Base-by-base conservation (phyloP, 306 rosid species). In the Cucurbita maxima region DNA sequence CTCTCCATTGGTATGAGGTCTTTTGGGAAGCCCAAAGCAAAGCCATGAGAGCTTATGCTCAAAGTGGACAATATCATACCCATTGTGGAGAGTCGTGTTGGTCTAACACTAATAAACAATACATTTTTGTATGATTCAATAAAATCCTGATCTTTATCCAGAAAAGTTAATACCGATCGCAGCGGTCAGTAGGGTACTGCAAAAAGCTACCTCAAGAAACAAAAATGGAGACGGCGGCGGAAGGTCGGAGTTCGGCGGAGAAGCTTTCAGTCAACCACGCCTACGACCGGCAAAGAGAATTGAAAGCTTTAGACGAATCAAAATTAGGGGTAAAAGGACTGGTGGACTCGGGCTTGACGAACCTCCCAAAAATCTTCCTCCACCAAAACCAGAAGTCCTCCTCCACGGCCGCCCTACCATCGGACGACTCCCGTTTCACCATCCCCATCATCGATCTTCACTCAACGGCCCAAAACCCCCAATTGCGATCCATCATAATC, bases 251-350 rank as follows among this genome's bases (percentile, higher is more conserved):
- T 25, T 18, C 64, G 64, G 18, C 7, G 41, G 64, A 25, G 0
- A 22, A 11, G 14, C 40, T 30, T 25, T 58, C 18, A 10, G 1
- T 13, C 2, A 19, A 44, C 15, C 3, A 67, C n/a, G 20, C 3
- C 13, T 76, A 78, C 73, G 71, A 73, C 34, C 14, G 81, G 8
- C 51, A 22, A 37, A 57, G 34, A 38, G 83, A 79, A 48, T 22
- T 79, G 43, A 77, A 79, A 38, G 80, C 70, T 8, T 67, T 85
- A 7, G 88, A 82, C 66, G 83, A 80, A 3, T 45, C 84, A 0
- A 82, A 78, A 72, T 64, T 83, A 19, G 83, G 86, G 5, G 82
- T 85, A 0, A 85, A 84, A 54, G 86, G 86, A 34, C 81, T 82
- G 0, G 76, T 72, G 3, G 86, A 84, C 53, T 52, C 81, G 2